Evolutionary conservation across 108 stramenopile genomes (phyloP), one percentile per base, ranked within the genome.

Genomic region (Skeletonema menzelii): DNA sequence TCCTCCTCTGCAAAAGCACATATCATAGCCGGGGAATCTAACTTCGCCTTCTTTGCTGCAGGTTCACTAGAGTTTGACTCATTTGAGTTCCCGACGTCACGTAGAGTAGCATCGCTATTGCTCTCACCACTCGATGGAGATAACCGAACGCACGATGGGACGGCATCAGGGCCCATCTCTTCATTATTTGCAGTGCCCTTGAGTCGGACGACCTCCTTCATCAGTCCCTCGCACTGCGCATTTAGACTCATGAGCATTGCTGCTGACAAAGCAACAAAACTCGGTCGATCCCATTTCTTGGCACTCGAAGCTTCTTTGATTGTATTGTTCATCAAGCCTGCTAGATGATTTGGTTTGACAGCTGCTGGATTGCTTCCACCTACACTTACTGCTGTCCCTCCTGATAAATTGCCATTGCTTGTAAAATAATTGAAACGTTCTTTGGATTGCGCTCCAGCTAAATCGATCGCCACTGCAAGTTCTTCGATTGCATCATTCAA

Each of bases 281-380:
- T 80, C 31, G 93, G 93, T 57, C 93, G 75, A 58, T 91, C 93
- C 89, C 90, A 94, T 69, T 94, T 94, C 75, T 91, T 91, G 34
- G 93, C 93, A 46, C 68, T 44, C 47, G 88, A 83, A 13, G 89
- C 84, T 22, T 82, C 69, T 35, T 84, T 80, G 47, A 69, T 73
- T 27, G 85, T 82, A 40, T 86, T 79, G 3, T 81, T 75, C 74
- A 86, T 89, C 19, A 80, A 47, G 26, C n/a, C 63, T 13, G 63
- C 60, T 60, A 78, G 62, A 5, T 47, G 58, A 63, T 67, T 69
- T 27, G 38, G 34, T 17, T 56, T 59, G 5, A 27, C 2, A n/a
- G 30, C 27, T 12, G 31, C 14, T 38, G 75, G 49, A 70, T 40
- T 30, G 1, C 22, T 22, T 53, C 49, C 49, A 10, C 19, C 49